These are phyloP conservation scores for Phytophthora constricta DNA, from an alignment of 352 stramenopile species.

Conservation along the genomic window DNA sequence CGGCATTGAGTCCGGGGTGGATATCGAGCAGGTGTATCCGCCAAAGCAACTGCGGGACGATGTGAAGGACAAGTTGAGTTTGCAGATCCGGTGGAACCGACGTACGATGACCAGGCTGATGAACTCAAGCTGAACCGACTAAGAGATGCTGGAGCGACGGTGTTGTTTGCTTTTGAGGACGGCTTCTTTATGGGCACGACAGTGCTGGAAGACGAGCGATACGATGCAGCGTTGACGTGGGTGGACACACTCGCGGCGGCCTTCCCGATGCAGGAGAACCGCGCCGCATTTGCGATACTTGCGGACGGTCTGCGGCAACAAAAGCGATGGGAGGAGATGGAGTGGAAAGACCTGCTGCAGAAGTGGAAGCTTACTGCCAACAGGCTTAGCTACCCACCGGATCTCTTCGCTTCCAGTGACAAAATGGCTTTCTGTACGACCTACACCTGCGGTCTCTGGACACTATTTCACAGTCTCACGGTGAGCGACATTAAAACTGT, in stretches of 20 bases:
- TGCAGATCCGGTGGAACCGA: conserved; percentile 45
- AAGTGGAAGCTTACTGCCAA: conserved; percentile 61
- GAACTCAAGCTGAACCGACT: conserved; percentile 64
- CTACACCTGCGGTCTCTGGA: conserved; percentile 84
- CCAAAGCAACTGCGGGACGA: conserved; percentile 37
- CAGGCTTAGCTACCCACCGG: conserved; percentile 59
- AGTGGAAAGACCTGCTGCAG: conserved; percentile 59
- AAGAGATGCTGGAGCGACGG: conserved; percentile 63
- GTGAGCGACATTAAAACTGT: conserved; percentile 33
- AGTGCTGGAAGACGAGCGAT: conserved; percentile 58
- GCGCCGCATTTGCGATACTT: conserved; percentile 52
- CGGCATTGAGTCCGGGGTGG: conserved; percentile 53
- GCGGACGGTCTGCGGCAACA: conserved; percentile 41
- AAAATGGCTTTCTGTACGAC: conserved; percentile 63
- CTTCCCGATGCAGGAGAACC: conserved; percentile 74
- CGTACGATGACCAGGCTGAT: conserved; percentile 29
- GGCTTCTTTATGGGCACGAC: conserved; percentile 71
- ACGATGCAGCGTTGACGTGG: conserved; percentile 66
- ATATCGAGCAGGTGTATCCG: conserved; percentile 52
- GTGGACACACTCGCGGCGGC: conserved; percentile 51
- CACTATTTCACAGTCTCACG: conserved; percentile 76
- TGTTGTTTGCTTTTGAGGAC: conserved; percentile 69
- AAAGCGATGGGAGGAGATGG: conserved; percentile 44
- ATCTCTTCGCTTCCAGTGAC: conserved; percentile 58
- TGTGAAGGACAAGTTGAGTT: conserved; percentile 53